phyloP scores from a whole-genome alignment of 345 rosid genomes.

The Linum trigynum region DNA sequence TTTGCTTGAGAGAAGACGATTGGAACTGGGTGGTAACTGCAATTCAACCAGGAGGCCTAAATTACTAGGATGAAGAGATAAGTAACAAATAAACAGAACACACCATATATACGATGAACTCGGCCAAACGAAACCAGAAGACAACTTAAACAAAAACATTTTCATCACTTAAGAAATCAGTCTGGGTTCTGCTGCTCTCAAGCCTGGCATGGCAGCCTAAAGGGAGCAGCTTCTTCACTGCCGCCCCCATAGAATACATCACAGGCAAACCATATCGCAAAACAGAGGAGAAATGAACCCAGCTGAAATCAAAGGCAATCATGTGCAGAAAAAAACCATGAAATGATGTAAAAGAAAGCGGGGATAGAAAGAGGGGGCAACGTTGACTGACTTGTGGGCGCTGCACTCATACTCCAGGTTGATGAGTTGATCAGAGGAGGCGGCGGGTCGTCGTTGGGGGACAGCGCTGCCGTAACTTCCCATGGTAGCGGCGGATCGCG shows the following conservation, averaged over 20 bases:
- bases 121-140: neutral
- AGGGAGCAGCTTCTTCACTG: no score
- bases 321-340: neutral
- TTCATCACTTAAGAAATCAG: neutral
- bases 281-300: neutral
- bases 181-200: no score
- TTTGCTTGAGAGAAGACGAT: conserved; percentile 87
- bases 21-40: conserved; percentile 93
- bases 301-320: neutral
- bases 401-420: conserved; percentile 63
- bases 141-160: neutral
- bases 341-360: neutral
- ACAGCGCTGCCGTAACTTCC: conserved; percentile 34
- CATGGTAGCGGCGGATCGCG: neutral
- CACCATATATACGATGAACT: neutral
- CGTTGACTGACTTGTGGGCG: conserved; percentile 71
- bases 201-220: no score
- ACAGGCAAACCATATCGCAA: conserved; percentile 14
- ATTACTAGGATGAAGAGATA: neutral
- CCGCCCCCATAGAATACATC: neutral
- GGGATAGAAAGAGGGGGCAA: neutral
- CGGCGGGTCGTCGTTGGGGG: conserved; percentile 29
- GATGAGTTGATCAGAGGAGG: conserved; percentile 63
- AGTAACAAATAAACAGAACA: neutral
- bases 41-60: conserved; percentile 15